A percentile compares a stretch with the other conserved stretches of the same genome.
These are phyloP conservation scores for Raffaelea albimanens DNA, from an alignment of 2,329 filamentous ascomycete genomes.

Conservation along the genomic window DNA sequence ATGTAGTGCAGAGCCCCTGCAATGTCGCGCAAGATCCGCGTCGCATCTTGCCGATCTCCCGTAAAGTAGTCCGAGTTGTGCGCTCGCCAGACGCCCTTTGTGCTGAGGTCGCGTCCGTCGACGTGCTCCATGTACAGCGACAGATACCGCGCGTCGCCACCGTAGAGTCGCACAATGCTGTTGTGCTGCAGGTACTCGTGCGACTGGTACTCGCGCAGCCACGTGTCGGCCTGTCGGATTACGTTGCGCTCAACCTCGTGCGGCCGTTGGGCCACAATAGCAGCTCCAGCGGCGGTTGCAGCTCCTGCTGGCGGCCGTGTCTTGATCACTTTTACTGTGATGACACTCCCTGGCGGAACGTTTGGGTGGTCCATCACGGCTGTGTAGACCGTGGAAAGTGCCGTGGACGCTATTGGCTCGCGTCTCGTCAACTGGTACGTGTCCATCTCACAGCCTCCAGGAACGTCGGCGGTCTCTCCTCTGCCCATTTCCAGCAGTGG, in stretches of 20 bases:
- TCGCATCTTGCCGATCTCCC: slow-evolving; percentile 38
- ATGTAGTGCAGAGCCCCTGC: slow-evolving; percentile 45
- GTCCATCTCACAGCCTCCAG: slow-evolving; percentile 41
- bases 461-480: slow-evolving; percentile 39
- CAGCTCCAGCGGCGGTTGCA: slow-evolving; percentile 15
- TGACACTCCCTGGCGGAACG: slow-evolving; percentile 38
- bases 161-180: slow-evolving; percentile 49
- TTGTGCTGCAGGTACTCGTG: slow-evolving; percentile 46
- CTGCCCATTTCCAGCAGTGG: slow-evolving; percentile 40
- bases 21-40: slow-evolving; percentile 45
- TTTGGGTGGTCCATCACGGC: slow-evolving; percentile 36
- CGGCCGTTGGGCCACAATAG: slow-evolving; percentile 30
- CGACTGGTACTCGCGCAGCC: slow-evolving; percentile 47
- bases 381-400: slow-evolving; percentile 46
- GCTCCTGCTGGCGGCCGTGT: slow-evolving; percentile 27
- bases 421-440: slow-evolving; percentile 45
- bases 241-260: slow-evolving; percentile 43
- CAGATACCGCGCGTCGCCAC: slow-evolving; percentile 49
- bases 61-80: slow-evolving; percentile 37
- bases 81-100: slow-evolving; percentile 39
- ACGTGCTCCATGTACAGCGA: slow-evolving; percentile 55
- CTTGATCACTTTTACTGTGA: slow-evolving; percentile 53
- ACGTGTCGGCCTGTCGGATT: slow-evolving; percentile 50
- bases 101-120: slow-evolving; percentile 44
- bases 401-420: slow-evolving; percentile 45